phyloP scores from a whole-genome alignment of 176 grass and related monocot genomes.

The Zea luxurians region DNA sequence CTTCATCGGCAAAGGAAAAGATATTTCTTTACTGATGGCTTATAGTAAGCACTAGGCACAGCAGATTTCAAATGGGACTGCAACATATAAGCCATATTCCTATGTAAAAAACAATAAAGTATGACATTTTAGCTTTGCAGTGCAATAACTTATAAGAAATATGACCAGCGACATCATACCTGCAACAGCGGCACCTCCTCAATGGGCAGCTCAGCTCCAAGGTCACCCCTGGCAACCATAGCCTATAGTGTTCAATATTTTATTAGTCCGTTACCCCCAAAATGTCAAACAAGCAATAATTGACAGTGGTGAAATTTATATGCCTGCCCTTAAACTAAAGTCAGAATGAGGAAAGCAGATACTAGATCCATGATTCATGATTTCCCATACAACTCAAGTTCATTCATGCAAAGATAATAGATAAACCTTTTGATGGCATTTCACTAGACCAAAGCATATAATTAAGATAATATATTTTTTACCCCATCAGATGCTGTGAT shows the following conservation, averaged over 20 bases:
- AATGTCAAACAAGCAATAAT: conserved; percentile 2
- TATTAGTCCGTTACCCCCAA: conserved; percentile 1
- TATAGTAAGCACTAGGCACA: not conserved
- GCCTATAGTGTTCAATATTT: conserved; percentile 54
- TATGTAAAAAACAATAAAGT: not conserved
- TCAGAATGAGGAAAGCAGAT: conserved; percentile 7
- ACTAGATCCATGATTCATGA: conserved; percentile 40
- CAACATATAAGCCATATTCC: not conserved
- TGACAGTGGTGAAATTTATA: not conserved
- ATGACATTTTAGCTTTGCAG: no score
- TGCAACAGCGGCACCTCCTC: conserved; percentile 95
- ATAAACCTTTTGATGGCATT: conserved; percentile 21
- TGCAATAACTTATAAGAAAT: not conserved
- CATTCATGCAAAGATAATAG: conserved; percentile 18
- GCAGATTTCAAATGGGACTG: not conserved
- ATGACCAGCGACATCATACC: conserved; percentile 49
- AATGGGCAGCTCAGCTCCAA: conserved; percentile 97
- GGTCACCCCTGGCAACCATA: conserved; percentile 99
- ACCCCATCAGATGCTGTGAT: conserved; percentile 98
- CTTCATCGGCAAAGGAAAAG: not conserved
- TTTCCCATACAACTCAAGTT: conserved; percentile 31
- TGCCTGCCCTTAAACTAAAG: not conserved
- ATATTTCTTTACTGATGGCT: not conserved
- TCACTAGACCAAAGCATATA: conserved; percentile 20
- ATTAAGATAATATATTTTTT: conserved; percentile 40